Percentiles rank a stretch among this genome's conserved stretches.
Evolutionary conservation across 108 stramenopile genomes (phyloP).

Genomic region (Cyclostephanos tholiformis): DNA sequence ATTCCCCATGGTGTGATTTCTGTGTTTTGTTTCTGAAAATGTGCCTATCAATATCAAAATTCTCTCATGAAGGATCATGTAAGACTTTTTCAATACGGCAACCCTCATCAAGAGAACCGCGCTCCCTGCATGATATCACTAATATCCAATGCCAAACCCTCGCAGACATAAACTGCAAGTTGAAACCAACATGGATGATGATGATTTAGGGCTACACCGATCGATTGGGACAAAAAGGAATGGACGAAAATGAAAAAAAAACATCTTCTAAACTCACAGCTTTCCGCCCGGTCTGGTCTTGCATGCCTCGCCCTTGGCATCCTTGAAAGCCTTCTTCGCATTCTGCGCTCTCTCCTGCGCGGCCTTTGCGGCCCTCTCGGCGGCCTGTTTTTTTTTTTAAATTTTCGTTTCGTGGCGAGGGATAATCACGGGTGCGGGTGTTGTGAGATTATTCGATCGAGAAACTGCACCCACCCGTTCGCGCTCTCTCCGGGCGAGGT

Average conservation of each 20-base stretch:
- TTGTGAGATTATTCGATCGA: too few relatives aligned
- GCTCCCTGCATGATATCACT: not conserved
- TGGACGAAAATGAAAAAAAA: not conserved
- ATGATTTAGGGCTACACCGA: not conserved
- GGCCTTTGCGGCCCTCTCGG: slow-evolving; percentile 53
- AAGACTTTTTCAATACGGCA: too few relatives aligned
- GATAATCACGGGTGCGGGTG: too few relatives aligned
- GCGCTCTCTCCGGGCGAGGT: too few relatives aligned
- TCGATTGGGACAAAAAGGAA: not conserved
- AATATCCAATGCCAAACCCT: slow-evolving; percentile 12
- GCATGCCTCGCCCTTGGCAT: slow-evolving; percentile 84
- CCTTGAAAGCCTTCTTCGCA: slow-evolving; percentile 69
- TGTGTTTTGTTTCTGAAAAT: too few relatives aligned
- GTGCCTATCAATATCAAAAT: too few relatives aligned
- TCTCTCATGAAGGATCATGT: too few relatives aligned
- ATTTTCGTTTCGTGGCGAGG: too few relatives aligned
- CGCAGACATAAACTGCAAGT: slow-evolving; percentile 2
- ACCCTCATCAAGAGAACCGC: too few relatives aligned
- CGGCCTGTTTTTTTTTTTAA: slow-evolving; percentile 46
- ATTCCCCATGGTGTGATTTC: too few relatives aligned
- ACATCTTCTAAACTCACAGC: slow-evolving; percentile 29
- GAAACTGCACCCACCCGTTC: too few relatives aligned
- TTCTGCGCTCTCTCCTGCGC: slow-evolving; percentile 63
- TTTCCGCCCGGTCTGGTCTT: slow-evolving; percentile 82
- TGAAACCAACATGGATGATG: not conserved